Conservation (phyloP, 805 yeast genomes). For the Monosporozyma servazzii region DNA sequence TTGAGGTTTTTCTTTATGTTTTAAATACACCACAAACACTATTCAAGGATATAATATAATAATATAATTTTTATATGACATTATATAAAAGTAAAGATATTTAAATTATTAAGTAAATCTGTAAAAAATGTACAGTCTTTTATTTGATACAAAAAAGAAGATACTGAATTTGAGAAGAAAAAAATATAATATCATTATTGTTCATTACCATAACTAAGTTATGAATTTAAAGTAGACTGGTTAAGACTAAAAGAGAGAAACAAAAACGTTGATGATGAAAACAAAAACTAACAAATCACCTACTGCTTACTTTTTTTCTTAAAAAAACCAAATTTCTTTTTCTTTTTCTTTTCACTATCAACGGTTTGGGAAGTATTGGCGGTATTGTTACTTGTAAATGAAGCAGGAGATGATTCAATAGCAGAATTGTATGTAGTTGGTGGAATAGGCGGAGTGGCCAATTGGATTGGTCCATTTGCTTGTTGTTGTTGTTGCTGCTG, state of each 20-base stretch:
- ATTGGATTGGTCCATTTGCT: slow-evolving; percentile 5
- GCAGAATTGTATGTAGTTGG: slow-evolving; percentile 8
- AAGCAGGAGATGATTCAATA: slow-evolving; percentile 5
- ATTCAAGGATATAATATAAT: too few species aligned
- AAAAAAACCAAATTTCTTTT: slow-evolving; percentile 26
- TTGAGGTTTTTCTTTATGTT: not conserved
- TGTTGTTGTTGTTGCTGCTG: slow-evolving; percentile 1
- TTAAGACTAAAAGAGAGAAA: not conserved
- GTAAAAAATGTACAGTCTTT: too few species aligned
- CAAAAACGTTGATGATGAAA: too few species aligned
- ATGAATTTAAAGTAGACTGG: not conserved
- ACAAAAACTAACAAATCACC: not conserved
- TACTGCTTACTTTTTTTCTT: slow-evolving; percentile 22
- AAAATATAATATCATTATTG: too few species aligned
- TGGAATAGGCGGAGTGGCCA: slow-evolving; percentile 9
- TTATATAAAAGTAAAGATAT: too few species aligned
- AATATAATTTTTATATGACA: too few species aligned
- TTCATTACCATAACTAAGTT: too few species aligned
- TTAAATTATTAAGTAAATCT: too few species aligned
- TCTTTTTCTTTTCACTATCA: slow-evolving; percentile 16
- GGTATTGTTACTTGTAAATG: slow-evolving; percentile 2
- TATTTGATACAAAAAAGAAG: not conserved
- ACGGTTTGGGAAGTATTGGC: slow-evolving; percentile 3
- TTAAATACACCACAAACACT: too few species aligned
- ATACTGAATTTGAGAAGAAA: too few species aligned